Evolutionary conservation across 257 asterid species (phyloP).

Genomic region (Gardenia jasminoides): DNA sequence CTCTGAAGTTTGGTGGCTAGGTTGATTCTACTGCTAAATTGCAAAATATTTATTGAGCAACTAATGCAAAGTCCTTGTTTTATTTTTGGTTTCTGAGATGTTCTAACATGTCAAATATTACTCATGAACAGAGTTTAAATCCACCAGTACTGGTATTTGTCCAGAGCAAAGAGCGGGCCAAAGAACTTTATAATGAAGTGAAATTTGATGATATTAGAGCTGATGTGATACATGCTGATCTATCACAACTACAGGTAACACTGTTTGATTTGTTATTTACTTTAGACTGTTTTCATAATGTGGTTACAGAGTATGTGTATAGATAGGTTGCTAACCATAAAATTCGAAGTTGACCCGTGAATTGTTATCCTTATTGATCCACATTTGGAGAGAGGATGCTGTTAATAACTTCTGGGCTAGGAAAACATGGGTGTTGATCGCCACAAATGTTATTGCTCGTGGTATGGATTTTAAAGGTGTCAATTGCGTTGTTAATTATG

Average conservation of each 20-base stretch:
- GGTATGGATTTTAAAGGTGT: slow-evolving; percentile 99
- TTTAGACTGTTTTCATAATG: not conserved
- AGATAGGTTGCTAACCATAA: not conserved
- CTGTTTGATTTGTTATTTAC: slow-evolving; percentile 6
- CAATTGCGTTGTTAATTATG: slow-evolving; percentile 81
- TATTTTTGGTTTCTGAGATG: not conserved
- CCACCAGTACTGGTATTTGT: slow-evolving; percentile 84
- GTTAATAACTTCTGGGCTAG: slow-evolving; percentile 80
- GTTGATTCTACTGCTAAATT: not conserved
- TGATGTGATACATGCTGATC: slow-evolving; percentile 79
- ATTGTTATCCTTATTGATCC: not conserved
- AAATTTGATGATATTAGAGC: slow-evolving; percentile 68
- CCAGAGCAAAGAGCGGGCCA: slow-evolving; percentile 87
- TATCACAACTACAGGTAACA: slow-evolving; percentile 56
- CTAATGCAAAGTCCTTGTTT: not conserved
- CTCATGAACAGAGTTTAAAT: slow-evolving; percentile 60
- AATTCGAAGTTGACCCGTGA: not conserved
- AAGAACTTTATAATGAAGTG: slow-evolving; percentile 65
- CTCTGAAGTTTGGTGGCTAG: too few relatives aligned
- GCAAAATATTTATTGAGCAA: not conserved
- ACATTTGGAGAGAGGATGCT: slow-evolving; percentile 65
- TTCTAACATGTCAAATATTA: not conserved
- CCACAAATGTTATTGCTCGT: slow-evolving; percentile 89
- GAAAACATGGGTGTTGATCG: slow-evolving; percentile 92
- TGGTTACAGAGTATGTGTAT: not conserved